Percentiles rank a stretch among this genome's conserved stretches.
Conservation (phyloP, 2,329 filamentous ascomycete genomes). For the Trichoderma asperellum region DNA sequence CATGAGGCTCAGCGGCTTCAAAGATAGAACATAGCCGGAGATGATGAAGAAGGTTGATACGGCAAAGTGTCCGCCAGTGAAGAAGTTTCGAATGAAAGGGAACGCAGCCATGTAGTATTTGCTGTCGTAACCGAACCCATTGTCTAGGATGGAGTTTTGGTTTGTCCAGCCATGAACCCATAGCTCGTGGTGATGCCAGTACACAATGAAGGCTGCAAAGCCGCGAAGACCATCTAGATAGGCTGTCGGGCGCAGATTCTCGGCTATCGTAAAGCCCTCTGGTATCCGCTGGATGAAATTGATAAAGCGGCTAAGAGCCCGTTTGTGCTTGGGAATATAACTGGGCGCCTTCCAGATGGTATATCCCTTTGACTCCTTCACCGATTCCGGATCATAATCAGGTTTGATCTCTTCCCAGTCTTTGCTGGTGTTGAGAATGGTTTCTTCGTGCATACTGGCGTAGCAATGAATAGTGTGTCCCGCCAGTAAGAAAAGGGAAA, state of each 20-base stretch:
- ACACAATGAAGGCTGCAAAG: conserved; percentile 69
- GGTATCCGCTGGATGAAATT: conserved; percentile 17
- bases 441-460: conserved; percentile 40
- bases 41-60: conserved; percentile 62
- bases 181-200: conserved; percentile 63
- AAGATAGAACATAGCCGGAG: conserved; percentile 60
- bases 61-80: conserved; percentile 64
- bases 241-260: conserved; percentile 54
- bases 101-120: conserved; percentile 56
- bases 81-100: conserved; percentile 62
- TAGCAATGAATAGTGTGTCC: neutral
- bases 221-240: conserved; percentile 67
- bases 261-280: conserved; percentile 17
- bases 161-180: conserved; percentile 55
- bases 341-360: conserved; percentile 38
- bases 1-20: conserved; percentile 54
- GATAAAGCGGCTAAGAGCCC: conserved; percentile 9
- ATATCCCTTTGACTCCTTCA: conserved; percentile 32
- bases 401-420: conserved; percentile 42
- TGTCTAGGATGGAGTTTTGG: conserved; percentile 52
- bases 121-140: conserved; percentile 55
- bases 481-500: neutral
- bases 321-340: conserved; percentile 9
- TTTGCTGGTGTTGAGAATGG: conserved; percentile 40
- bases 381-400: conserved; percentile 31